These are phyloP conservation scores for Gossypium lobatum DNA, from an alignment of 441 rosid genomes.

Conservation along the genomic window DNA sequence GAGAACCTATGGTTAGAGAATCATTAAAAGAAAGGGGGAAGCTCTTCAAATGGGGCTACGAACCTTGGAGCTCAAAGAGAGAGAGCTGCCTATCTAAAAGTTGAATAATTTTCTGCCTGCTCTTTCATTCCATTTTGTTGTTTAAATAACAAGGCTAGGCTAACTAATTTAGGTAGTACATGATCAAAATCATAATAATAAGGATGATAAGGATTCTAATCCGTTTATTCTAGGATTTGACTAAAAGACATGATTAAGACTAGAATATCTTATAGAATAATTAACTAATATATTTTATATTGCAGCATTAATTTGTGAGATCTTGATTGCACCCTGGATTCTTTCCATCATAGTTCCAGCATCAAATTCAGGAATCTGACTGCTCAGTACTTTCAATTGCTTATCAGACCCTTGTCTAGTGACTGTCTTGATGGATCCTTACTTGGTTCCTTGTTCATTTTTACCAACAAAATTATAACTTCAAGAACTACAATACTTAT, in stretches of 20 bases:
- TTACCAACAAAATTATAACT: background rate
- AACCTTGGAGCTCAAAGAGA: background rate
- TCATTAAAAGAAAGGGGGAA: background rate
- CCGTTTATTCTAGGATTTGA: background rate
- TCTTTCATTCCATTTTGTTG: background rate
- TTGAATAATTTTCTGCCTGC: background rate
- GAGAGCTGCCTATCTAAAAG: background rate
- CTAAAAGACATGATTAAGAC: background rate
- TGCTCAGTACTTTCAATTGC: background rate
- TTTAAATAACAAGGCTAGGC: background rate
- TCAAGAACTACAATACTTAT: background rate
- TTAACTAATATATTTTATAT: background rate
- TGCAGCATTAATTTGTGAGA: background rate
- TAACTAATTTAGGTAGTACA: background rate
- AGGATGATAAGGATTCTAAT: background rate
- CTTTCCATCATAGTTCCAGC: background rate
- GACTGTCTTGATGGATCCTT: slow-evolving; percentile 3
- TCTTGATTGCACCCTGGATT: background rate
- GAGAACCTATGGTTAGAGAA: background rate
- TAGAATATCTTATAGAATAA: background rate
- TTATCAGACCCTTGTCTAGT: background rate
- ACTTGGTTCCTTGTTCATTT: background rate
- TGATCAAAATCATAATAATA: background rate
- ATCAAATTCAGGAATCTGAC: background rate
- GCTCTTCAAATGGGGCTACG: background rate